A percentile compares a stretch with the other conserved stretches of the same genome.
Conservation (phyloP, 768 basidiomycete genomes). For the Amylocystis lapponica region DNA sequence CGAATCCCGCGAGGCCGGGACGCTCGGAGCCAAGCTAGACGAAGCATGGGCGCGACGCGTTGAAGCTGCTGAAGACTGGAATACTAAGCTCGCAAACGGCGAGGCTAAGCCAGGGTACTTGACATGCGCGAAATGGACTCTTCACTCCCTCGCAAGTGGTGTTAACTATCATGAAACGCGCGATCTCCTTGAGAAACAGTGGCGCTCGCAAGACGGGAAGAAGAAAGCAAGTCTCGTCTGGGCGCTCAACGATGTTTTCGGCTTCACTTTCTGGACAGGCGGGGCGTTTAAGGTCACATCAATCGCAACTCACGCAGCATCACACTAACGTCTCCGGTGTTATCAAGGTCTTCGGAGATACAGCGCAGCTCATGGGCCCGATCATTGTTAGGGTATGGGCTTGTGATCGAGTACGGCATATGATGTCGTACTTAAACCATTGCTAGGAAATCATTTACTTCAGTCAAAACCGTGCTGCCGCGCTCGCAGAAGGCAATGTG, state of each 20-base stretch:
- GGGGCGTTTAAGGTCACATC: constrained; percentile 61
- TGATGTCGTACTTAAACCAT: not conserved
- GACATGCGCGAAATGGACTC: constrained; percentile 36
- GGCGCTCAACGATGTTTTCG: constrained; percentile 58
- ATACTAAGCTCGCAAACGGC: constrained; percentile 40
- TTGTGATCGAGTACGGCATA: not conserved
- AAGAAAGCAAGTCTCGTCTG: constrained; percentile 49
- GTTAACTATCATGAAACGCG: constrained; percentile 19
- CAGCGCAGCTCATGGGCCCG: constrained; percentile 56
- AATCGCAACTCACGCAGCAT: not conserved
- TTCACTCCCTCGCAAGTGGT: constrained; percentile 18
- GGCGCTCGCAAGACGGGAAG: constrained; percentile 40
- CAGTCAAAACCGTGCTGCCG: constrained; percentile 40
- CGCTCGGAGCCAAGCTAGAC: constrained; percentile 49
- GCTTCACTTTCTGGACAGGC: constrained; percentile 54
- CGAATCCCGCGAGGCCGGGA: constrained; percentile 39
- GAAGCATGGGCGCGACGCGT: constrained; percentile 47
- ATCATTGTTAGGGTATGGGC: constrained; percentile 54
- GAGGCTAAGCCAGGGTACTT: constrained; percentile 36
- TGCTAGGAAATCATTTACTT: constrained; percentile 55
- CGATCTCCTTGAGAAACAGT: constrained; percentile 31
- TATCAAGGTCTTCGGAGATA: constrained; percentile 53
- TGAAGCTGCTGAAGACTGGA: constrained; percentile 49
- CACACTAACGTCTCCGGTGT: not conserved
- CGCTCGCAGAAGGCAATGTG: constrained; percentile 28